Conservation (phyloP, 1,139 yeast species). For the Suhomyces wounanorum region DNA sequence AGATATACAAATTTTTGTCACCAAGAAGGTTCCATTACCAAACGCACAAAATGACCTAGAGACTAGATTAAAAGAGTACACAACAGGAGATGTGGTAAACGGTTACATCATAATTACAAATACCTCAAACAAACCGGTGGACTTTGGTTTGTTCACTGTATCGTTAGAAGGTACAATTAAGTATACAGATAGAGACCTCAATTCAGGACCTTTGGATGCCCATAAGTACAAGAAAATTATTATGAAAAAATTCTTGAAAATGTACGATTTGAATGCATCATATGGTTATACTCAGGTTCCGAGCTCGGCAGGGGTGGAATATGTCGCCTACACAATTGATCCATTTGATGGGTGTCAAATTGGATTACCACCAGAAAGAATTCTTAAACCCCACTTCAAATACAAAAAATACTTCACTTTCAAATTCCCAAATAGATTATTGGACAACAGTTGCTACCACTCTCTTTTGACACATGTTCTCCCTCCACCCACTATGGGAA, state of each 20-base stretch:
- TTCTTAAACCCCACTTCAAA: constrained; percentile 49
- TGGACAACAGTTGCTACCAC: constrained; percentile 61
- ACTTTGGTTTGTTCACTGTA: constrained; percentile 49
- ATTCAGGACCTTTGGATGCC: constrained; percentile 17
- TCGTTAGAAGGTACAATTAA: constrained; percentile 51
- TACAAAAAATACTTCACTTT: constrained; percentile 68
- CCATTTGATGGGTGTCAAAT: constrained; percentile 47
- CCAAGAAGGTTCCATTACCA: constrained; percentile 44
- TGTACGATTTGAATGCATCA: constrained; percentile 51
- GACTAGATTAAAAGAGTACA: constrained; percentile 47
- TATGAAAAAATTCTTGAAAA: constrained; percentile 47
- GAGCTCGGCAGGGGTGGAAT: constrained; percentile 52
- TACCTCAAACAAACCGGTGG: constrained; percentile 39
- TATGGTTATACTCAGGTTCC: constrained; percentile 48
- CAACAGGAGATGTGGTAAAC: constrained; percentile 33
- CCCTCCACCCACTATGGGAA: constrained; percentile 68
- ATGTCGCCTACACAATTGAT: constrained; percentile 47
- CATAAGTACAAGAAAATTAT: constrained; percentile 33
- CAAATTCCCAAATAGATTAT: constrained; percentile 57
- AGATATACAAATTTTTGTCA: constrained; percentile 45
- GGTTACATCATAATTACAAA: constrained; percentile 37
- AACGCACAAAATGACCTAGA: constrained; percentile 38
- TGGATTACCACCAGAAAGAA: constrained; percentile 55
- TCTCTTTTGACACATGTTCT: constrained; percentile 53
- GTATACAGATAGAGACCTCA: constrained; percentile 29